Percentiles rank a stretch among this genome's conserved stretches.
phyloP scores from a whole-genome alignment of 805 yeast genomes.

The Wickerhamomyces alni region DNA sequence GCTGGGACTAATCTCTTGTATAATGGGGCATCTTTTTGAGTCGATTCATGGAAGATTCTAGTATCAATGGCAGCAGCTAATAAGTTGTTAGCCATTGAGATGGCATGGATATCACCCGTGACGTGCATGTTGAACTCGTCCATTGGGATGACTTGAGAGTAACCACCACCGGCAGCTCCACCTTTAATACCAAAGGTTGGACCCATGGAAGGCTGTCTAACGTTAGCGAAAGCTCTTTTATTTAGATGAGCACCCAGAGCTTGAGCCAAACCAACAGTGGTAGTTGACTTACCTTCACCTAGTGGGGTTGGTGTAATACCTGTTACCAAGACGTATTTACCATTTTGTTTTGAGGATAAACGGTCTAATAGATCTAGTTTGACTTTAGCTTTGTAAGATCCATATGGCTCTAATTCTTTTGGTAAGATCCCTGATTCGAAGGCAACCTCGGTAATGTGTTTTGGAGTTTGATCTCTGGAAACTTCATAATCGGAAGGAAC shows the following conservation, averaged over 20 bases:
- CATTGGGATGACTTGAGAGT: conserved; percentile 97
- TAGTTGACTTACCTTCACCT: conserved; percentile 97
- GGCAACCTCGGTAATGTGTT: conserved; percentile 70
- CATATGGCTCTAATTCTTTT: conserved; percentile 80
- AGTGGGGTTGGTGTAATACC: conserved; percentile 98
- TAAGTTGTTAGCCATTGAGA: conserved; percentile 87
- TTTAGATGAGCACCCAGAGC: conserved; percentile 89
- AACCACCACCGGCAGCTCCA: conserved; percentile 99
- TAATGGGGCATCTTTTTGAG: conserved; percentile 77
- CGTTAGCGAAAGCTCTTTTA: conserved; percentile 83
- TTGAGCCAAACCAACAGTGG: conserved; percentile 95
- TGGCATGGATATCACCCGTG: conserved; percentile 97
- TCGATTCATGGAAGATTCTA: conserved; percentile 89
- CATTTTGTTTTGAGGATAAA: conserved; percentile 56
- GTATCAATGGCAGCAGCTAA: conserved; percentile 96
- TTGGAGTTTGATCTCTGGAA: conserved; percentile 85
- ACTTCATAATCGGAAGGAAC: conserved; percentile 91
- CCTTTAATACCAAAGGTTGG: conserved; percentile 99
- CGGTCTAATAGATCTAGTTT: conserved; percentile 65
- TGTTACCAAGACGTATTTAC: conserved; percentile 86
- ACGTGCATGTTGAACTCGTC: conserved; percentile 97
- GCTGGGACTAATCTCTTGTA: conserved; percentile 83
- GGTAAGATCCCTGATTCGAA: conserved; percentile 74
- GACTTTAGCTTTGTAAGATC: conserved; percentile 86
- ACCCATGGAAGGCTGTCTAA: conserved; percentile 98